Conservation (phyloP, 2,329 filamentous ascomycete species). For the Rhynchosporium agropyri region DNA sequence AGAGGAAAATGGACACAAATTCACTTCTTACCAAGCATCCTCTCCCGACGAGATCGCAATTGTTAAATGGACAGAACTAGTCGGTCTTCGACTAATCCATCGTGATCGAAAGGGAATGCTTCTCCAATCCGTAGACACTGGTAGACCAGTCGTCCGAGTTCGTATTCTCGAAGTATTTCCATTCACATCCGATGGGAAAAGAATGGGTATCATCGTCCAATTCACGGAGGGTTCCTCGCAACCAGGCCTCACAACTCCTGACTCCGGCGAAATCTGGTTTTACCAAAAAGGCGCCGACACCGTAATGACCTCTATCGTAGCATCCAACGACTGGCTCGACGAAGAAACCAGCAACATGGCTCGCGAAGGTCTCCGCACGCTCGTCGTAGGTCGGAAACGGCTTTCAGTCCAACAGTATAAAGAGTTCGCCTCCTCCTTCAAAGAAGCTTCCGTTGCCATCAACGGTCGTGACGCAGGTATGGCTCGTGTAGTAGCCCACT, state of each 20-base stretch:
- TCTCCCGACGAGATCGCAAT: conserved; percentile 99
- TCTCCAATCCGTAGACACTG: conserved; percentile 75
- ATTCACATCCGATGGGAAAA: conserved; percentile 96
- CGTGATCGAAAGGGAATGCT: conserved; percentile 87
- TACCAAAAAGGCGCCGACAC: conserved; percentile 98
- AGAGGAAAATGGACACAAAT: conserved; percentile 73
- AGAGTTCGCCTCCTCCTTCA: conserved; percentile 75
- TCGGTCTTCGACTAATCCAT: conserved; percentile 81
- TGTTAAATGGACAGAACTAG: conserved; percentile 90
- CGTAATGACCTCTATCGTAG: conserved; percentile 95
- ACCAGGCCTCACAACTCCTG: conserved; percentile 51
- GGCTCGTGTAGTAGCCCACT: conserved; percentile 75
- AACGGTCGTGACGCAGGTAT: conserved; percentile 80
- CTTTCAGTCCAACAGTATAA: conserved; percentile 78
- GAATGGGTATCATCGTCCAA: conserved; percentile 95
- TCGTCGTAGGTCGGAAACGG: conserved; percentile 92
- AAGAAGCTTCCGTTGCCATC: conserved; percentile 79
- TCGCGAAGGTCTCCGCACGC: conserved; percentile 87
- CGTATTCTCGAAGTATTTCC: conserved; percentile 93
- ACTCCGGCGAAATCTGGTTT: conserved; percentile 88
- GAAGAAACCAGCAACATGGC: conserved; percentile 99
- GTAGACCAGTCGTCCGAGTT: conserved; percentile 77
- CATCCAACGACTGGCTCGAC: conserved; percentile 96
- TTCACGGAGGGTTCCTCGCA: conserved; percentile 65
- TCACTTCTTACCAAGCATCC: conserved; percentile 92